Conservation (phyloP, 2,329 filamentous ascomycete species). For the Calonectria pseudoturangicola region DNA sequence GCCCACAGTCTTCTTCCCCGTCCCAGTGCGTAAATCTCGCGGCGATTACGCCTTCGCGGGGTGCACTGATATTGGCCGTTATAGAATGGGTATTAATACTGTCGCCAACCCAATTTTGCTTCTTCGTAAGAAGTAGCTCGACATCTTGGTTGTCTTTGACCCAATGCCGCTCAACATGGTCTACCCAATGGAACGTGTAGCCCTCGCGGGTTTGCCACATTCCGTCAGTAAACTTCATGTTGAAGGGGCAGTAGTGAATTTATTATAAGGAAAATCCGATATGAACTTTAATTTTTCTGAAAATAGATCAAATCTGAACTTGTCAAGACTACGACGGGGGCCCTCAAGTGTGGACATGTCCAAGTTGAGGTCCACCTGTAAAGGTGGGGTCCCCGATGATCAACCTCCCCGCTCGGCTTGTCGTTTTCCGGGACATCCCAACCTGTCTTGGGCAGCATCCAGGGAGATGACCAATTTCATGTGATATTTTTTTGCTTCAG, state of each 20-base stretch:
- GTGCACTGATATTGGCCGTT: not conserved
- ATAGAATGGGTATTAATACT: slow-evolving; percentile 1
- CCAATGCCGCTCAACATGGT: slow-evolving; percentile 6
- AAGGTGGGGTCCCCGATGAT: not conserved
- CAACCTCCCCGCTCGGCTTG: not conserved
- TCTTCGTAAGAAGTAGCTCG: not conserved
- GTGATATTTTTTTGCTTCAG: not conserved
- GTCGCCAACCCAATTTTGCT: slow-evolving; percentile 1
- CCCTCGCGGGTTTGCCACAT: slow-evolving; percentile 12
- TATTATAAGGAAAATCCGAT: not conserved
- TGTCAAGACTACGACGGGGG: not conserved
- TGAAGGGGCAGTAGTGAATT: not conserved
- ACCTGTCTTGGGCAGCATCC: not conserved
- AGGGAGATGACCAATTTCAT: not conserved
- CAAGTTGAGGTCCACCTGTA: not conserved
- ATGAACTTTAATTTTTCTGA: not conserved
- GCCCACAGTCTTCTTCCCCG: not conserved
- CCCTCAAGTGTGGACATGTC: not conserved
- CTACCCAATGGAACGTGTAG: slow-evolving; percentile 10
- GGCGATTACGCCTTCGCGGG: not conserved
- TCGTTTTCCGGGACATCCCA: not conserved
- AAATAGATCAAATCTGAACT: too few species aligned
- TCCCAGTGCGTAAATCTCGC: slow-evolving; percentile 2
- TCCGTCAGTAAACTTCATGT: slow-evolving; percentile 14
- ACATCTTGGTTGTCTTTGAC: not conserved